Percentiles rank a stretch among this genome's conserved stretches.
Conservation (phyloP, 495 filamentous ascomycete genomes). For the Podospora tetraspora region DNA sequence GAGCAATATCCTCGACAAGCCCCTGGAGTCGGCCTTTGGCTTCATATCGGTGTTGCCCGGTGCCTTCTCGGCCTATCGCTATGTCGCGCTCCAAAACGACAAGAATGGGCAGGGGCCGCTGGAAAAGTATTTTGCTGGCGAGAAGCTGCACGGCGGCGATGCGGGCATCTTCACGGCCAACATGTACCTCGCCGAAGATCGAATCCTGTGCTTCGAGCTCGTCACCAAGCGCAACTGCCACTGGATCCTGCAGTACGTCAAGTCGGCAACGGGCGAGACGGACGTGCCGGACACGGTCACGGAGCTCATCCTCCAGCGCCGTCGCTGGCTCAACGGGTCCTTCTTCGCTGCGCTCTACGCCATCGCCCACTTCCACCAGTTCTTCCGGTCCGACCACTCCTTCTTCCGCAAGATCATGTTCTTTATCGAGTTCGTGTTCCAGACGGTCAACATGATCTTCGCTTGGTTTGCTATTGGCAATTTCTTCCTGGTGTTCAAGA, state of each 20-base stretch:
- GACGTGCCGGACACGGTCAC: slow-evolving; percentile 95
- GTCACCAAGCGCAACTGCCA: slow-evolving; percentile 94
- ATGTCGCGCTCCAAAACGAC: slow-evolving; percentile 91
- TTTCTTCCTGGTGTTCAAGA: slow-evolving; percentile 99
- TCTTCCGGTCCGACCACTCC: slow-evolving; percentile 87
- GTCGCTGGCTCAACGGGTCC: slow-evolving; percentile 96
- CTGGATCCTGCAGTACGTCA: slow-evolving; percentile 98
- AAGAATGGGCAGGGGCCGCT: slow-evolving; percentile 86
- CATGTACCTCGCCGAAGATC: slow-evolving; percentile 99
- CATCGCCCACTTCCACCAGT: slow-evolving; percentile 86
- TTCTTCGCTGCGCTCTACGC: slow-evolving; percentile 99
- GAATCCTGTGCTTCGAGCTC: slow-evolving; percentile 98
- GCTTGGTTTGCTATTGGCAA: slow-evolving; percentile 99
- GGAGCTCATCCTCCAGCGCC: slow-evolving; percentile 91
- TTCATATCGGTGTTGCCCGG: slow-evolving; percentile 97
- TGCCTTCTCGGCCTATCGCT: slow-evolving; percentile 97
- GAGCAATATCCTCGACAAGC: slow-evolving; percentile 98
- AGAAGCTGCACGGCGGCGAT: slow-evolving; percentile 91
- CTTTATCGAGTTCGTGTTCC: slow-evolving; percentile 86
- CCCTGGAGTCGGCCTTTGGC: slow-evolving; percentile 93
- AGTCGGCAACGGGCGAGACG: slow-evolving; percentile 91
- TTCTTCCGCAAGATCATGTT: slow-evolving; percentile 84
- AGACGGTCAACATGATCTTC: slow-evolving; percentile 94
- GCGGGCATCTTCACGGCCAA: slow-evolving; percentile 98
- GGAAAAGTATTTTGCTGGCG: slow-evolving; percentile 95